Evolutionary conservation across 129 eudicot genomes (phyloP), one percentile per base, ranked within the genome.

Genomic region (Glebionis coronaria): DNA sequence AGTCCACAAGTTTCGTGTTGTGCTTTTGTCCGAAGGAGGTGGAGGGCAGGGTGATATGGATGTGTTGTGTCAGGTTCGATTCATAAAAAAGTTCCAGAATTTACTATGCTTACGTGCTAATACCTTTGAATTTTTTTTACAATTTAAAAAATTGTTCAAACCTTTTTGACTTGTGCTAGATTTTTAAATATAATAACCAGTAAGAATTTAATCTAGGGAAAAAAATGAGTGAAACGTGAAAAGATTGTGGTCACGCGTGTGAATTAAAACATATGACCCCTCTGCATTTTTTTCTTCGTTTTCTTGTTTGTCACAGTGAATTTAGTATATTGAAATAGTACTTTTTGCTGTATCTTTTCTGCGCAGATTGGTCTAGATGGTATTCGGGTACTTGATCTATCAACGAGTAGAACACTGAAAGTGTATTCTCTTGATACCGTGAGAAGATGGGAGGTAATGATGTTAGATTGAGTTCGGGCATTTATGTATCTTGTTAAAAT

Each of bases 351-450:
- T 57, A 31, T 74, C 1, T 5, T 62, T 53, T 69, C 25, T 59
- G 67, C 72, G 46, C 80, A 88, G 97, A 82, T 91, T 73, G 96
- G 97, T 67, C 80, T 91, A 80, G 97, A 88, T 69, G 97, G 97
- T 64, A 88, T 91, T 57, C 80, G 84, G 46, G 44, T 88, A 71
- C 85, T 91, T 78, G 97, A 91, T 77, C 88, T 91, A 12, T 72
- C 82, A 5, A 88, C 94, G 38, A 79, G 80, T 71, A 69, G 88
- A 65, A 88, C 73, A 49, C 85, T 83, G 18, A 85, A 77, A 82
- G 83, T 81, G 20, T 91, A 85, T 82, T 78, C 88, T 4, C 90
- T 91, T 47, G 97, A 91, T 50, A 76, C 83, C 3, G 76, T 91
- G 77, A 79, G 84, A 42, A 85, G 80, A 82, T 88, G 90, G 85